Evolutionary conservation across 2,329 filamentous ascomycete genomes (phyloP).

Genomic region (Botryotinia convoluta): DNA sequence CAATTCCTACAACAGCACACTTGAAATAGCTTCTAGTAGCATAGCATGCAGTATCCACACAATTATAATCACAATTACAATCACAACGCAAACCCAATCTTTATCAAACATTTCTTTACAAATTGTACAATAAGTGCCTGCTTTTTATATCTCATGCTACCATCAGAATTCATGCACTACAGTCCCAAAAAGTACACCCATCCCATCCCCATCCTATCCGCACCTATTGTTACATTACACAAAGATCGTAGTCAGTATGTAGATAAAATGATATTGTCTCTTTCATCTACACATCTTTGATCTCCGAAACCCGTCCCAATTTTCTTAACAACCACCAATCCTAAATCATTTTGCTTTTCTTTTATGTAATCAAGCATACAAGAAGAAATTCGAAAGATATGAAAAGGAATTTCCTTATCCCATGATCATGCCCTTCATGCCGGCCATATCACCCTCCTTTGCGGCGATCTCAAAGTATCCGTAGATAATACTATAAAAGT

Average conservation of each 20-base stretch:
- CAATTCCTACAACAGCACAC: background rate
- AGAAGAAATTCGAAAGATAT: slow-evolving; percentile 31
- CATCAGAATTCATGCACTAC: slow-evolving; percentile 9
- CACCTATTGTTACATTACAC: slow-evolving; percentile 16
- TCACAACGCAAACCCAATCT: background rate
- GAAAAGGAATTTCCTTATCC: slow-evolving; percentile 46
- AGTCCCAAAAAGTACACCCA: slow-evolving; percentile 8
- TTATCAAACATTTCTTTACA: background rate
- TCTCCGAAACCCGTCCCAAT: slow-evolving; percentile 3
- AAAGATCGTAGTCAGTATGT: slow-evolving; percentile 10
- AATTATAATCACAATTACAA: background rate
- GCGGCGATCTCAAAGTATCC: slow-evolving; percentile 99
- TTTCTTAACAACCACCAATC: slow-evolving; percentile 8
- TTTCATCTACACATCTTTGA: background rate
- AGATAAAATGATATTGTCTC: slow-evolving; percentile 16
- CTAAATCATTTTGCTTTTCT: slow-evolving; percentile 15
- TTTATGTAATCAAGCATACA: slow-evolving; percentile 23
- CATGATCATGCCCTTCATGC: slow-evolving; percentile 74
- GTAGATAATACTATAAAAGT: slow-evolving; percentile 81
- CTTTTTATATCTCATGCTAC: slow-evolving; percentile 1
- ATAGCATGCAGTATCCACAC: background rate
- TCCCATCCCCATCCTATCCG: background rate
- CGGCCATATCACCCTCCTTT: slow-evolving; percentile 92
- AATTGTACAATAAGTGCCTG: slow-evolving; percentile 6
- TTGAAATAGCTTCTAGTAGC: background rate